phyloP scores from a whole-genome alignment of 1,284 basidiomycete genomes.

The Sparassis latifolia region DNA sequence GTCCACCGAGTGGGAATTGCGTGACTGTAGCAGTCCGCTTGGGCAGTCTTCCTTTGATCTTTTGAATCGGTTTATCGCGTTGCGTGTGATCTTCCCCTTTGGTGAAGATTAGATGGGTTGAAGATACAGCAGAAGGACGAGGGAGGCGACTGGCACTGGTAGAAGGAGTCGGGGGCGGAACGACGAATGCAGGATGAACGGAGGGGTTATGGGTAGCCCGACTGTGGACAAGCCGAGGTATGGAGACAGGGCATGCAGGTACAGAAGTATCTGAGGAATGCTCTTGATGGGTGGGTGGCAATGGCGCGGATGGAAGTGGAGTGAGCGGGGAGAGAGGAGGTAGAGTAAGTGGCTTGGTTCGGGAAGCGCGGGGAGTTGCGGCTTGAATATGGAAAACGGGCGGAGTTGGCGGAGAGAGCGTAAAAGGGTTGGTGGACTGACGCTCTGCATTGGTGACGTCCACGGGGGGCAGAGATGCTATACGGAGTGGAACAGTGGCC shows the following conservation, averaged over 20 bases:
- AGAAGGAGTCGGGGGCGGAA: not conserved
- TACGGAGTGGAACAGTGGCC: not conserved
- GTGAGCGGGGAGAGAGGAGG: conserved; percentile 5
- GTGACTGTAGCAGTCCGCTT: not conserved
- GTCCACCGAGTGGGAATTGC: conserved; percentile 6
- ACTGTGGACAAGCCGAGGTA: no score
- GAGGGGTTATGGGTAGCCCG: no score
- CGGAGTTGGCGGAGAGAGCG: no score
- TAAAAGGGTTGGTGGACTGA: no score
- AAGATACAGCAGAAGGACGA: not conserved
- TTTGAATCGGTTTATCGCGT: no score
- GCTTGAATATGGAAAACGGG: no score
- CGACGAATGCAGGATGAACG: no score
- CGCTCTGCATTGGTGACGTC: not conserved
- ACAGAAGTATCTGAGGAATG: not conserved
- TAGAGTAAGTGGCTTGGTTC: not conserved
- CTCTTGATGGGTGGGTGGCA: not conserved
- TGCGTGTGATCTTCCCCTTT: no score
- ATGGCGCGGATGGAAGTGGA: not conserved
- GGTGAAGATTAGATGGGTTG: not conserved
- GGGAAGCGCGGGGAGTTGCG: no score
- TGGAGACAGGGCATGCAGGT: no score
- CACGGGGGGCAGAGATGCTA: not conserved
- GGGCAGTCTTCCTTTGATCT: no score
- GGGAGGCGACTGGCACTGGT: conserved; percentile 1